A percentile compares a stretch with the other conserved stretches of the same genome.
Conservation (phyloP, 2,329 filamentous ascomycete genomes). For the Phaeosphaeriaceae sp. region DNA sequence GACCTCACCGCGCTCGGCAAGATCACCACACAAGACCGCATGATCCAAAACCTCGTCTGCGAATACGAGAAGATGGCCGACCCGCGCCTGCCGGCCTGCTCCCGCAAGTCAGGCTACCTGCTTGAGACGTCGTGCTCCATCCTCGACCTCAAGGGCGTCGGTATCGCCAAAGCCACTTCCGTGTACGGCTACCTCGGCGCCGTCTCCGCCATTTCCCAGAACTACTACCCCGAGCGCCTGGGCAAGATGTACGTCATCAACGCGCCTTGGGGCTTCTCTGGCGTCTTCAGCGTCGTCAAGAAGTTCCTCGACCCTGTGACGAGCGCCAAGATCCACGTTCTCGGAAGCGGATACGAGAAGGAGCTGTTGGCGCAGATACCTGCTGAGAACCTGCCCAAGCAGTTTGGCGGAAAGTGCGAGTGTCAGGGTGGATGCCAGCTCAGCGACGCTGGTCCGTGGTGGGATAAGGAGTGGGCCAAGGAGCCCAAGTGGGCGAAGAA, state of each 20-base stretch:
- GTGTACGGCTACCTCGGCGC: constrained; percentile 89
- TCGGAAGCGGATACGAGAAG: constrained; percentile 81
- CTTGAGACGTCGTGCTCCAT: constrained; percentile 98
- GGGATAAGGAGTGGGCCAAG: constrained; percentile 71
- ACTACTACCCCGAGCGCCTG: constrained; percentile 98
- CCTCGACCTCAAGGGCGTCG: constrained; percentile 96
- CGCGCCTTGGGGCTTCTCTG: constrained; percentile 92
- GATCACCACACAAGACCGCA: constrained; percentile 90
- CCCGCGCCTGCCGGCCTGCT: constrained; percentile 92
- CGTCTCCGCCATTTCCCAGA: constrained; percentile 90
- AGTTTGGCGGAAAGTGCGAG: constrained; percentile 83
- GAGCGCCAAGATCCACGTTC: constrained; percentile 92
- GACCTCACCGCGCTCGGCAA: constrained; percentile 90
- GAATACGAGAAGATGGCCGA: constrained; percentile 98
- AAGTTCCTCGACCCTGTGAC: constrained; percentile 96
- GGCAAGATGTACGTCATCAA: constrained; percentile 98
- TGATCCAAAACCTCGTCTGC: constrained; percentile 94
- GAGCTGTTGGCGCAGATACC: constrained; percentile 87
- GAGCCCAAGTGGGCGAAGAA: constrained; percentile 61
- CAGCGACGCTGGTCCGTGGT: constrained; percentile 92
- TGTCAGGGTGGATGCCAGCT: constrained; percentile 84
- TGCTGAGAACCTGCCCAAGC: constrained; percentile 85
- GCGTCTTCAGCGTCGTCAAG: constrained; percentile 86
- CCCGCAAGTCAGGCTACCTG: constrained; percentile 85
- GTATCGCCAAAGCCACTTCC: constrained; percentile 78